A percentile compares a stretch with the other conserved stretches of the same genome.
Conservation (phyloP, 441 rosid genomes). For the Corymbia calophylla region DNA sequence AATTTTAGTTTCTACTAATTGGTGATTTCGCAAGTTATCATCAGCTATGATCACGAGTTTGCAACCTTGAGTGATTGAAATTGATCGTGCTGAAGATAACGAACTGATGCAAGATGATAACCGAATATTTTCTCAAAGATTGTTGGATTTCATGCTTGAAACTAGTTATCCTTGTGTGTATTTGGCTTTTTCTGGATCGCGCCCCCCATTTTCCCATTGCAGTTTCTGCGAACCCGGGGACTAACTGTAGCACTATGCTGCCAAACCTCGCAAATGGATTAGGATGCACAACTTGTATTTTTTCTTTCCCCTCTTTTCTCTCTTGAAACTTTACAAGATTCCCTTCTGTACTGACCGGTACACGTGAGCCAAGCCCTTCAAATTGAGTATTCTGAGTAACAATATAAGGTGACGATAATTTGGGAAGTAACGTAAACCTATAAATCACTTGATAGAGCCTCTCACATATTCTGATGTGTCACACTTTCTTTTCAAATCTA, state of each 20-base stretch:
- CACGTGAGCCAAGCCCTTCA: not conserved
- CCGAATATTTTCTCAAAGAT: not conserved
- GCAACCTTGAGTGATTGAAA: not conserved
- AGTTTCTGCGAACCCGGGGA: not conserved
- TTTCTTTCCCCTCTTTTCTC: not conserved
- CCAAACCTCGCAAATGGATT: not conserved
- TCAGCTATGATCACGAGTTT: not conserved
- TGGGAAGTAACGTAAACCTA: not conserved
- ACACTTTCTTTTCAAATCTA: not conserved
- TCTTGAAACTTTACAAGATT: not conserved
- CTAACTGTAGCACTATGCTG: not conserved
- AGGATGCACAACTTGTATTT: not conserved
- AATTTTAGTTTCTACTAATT: not conserved
- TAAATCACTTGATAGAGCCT: not conserved
- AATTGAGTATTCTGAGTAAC: not conserved
- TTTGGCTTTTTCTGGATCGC: not conserved
- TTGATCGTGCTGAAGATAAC: not conserved
- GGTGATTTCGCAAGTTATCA: not conserved
- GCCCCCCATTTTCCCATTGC: not conserved
- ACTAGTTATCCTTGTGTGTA: not conserved
- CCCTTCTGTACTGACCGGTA: fast-evolving
- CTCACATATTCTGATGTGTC: not conserved
- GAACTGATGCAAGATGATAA: not conserved
- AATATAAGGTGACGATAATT: not conserved
- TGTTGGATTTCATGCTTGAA: not conserved